Evolutionary conservation across 495 filamentous ascomycete species (phyloP).

Genomic region (Annulohypoxylon maeteangense): DNA sequence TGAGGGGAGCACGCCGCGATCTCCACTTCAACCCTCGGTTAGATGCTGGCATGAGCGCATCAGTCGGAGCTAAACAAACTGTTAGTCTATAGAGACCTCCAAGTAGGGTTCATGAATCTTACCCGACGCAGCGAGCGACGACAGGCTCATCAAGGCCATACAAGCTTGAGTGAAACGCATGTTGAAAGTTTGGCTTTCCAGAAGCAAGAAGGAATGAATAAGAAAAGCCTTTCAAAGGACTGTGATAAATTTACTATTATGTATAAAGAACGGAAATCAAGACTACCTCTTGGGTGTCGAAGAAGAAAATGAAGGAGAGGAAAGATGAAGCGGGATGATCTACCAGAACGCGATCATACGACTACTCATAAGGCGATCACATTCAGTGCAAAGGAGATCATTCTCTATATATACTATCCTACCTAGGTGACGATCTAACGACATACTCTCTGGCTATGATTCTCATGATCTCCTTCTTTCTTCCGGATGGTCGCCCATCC

Average conservation of each 20-base stretch:
- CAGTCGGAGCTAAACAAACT: conserved; percentile 37
- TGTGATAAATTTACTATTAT: conserved; percentile 23
- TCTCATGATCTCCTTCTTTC: conserved; percentile 26
- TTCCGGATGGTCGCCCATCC: conserved; percentile 37
- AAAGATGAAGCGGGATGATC: conserved; percentile 34
- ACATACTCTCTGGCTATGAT: conserved; percentile 21
- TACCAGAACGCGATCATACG: conserved; percentile 37
- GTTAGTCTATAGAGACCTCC: conserved; percentile 21
- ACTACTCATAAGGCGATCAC: conserved; percentile 38
- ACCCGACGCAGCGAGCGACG: conserved; percentile 47
- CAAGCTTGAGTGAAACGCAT: conserved; percentile 47
- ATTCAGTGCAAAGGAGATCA: conserved; percentile 28
- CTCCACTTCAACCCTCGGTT: conserved; percentile 42
- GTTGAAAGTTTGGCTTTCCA: conserved; percentile 40
- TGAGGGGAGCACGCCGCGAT: conserved; percentile 33
- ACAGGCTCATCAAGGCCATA: conserved; percentile 46
- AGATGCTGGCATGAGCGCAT: conserved; percentile 16
- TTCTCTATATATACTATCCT: conserved; percentile 34
- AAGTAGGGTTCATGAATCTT: conserved; percentile 12
- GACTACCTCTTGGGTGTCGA: conserved; percentile 42
- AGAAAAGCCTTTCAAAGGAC: conserved; percentile 49
- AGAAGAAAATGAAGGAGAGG: conserved; percentile 37
- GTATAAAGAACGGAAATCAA: conserved; percentile 38
- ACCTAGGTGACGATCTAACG: conserved; percentile 36
- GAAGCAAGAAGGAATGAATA: conserved; percentile 39